phyloP scores from a whole-genome alignment of 2,329 filamentous ascomycete genomes.

The Epichloe elymi region DNA sequence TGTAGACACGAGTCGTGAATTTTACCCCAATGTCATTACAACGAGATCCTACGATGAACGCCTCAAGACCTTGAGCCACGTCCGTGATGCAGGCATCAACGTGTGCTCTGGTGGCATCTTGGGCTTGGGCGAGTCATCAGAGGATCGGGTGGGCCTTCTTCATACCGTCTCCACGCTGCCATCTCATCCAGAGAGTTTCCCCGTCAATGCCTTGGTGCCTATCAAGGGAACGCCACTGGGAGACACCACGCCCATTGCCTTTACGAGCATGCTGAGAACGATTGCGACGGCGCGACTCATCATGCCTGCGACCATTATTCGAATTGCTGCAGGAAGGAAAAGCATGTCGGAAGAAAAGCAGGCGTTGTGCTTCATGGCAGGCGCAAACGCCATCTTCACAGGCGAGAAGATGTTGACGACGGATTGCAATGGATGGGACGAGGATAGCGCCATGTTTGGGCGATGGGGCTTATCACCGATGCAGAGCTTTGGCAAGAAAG shows the following conservation, averaged over 20 bases:
- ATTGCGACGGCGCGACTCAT: conserved; percentile 73
- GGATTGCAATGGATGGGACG: conserved; percentile 81
- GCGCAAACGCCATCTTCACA: conserved; percentile 89
- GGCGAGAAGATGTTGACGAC: conserved; percentile 95
- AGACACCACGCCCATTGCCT: conserved; percentile 57
- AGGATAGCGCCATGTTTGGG: conserved; percentile 73
- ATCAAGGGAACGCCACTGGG: conserved; percentile 83
- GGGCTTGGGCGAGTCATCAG: conserved; percentile 65
- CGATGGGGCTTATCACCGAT: conserved; percentile 74
- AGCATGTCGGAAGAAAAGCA: conserved; percentile 83
- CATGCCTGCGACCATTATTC: conserved; percentile 76
- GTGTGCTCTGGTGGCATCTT: conserved; percentile 86
- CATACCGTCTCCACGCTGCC: conserved; percentile 73
- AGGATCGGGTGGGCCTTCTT: conserved; percentile 71
- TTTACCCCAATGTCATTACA: conserved; percentile 76
- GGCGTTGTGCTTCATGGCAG: conserved; percentile 77
- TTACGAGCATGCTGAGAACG: conserved; percentile 67
- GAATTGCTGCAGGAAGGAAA: conserved; percentile 73
- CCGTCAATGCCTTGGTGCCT: conserved; percentile 80
- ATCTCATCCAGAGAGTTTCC: conserved; percentile 77
- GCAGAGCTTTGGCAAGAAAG: conserved; percentile 35
- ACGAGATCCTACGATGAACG: conserved; percentile 82
- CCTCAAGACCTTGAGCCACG: conserved; percentile 63
- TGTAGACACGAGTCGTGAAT: conserved; percentile 78
- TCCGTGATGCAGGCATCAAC: conserved; percentile 75